Percentiles rank a stretch among this genome's conserved stretches.
Evolutionary conservation across 2,329 filamentous ascomycete genomes (phyloP).

Genomic region (Byssothecium circinans): DNA sequence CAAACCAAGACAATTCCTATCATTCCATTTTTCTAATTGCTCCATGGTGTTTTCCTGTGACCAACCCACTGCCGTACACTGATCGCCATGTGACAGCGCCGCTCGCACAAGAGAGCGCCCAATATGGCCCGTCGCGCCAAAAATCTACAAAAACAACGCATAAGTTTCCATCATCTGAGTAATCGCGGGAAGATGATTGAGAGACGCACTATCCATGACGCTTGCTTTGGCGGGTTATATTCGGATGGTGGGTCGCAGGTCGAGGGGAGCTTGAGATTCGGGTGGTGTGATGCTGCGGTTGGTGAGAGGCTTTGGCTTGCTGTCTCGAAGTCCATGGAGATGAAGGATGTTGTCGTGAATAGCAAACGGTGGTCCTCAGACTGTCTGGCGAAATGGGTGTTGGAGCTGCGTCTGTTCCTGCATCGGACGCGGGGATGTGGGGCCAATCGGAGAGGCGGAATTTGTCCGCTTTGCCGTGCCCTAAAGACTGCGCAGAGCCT

Average conservation of each 20-base stretch:
- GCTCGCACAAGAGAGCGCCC: constrained; percentile 85
- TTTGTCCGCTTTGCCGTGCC: constrained; percentile 4
- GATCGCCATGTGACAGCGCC: constrained; percentile 77
- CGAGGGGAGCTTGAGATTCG: constrained; percentile 67
- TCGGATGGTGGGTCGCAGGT: constrained; percentile 84
- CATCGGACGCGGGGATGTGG: constrained; percentile 24
- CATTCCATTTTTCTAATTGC: constrained; percentile 71
- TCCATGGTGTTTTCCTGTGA: constrained; percentile 73
- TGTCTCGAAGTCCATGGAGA: constrained; percentile 39
- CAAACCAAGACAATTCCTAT: constrained; percentile 70
- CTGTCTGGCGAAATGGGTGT: constrained; percentile 1
- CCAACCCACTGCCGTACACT: constrained; percentile 83
- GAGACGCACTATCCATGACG: constrained; percentile 81
- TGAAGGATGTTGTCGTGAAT: constrained; percentile 8
- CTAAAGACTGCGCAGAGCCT: constrained; percentile 9
- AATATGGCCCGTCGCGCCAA: constrained; percentile 97
- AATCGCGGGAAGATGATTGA: neutral
- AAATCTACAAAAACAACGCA: constrained; percentile 58
- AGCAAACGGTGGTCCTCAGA: constrained; percentile 2
- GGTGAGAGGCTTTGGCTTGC: constrained; percentile 43
- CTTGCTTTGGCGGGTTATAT: constrained; percentile 68
- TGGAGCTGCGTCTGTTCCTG: constrained; percentile 14
- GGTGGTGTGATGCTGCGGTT: constrained; percentile 33
- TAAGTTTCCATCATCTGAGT: constrained; percentile 2
- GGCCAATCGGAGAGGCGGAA: constrained; percentile 31